Percentiles rank a stretch among this genome's conserved stretches.
phyloP scores from a whole-genome alignment of 306 rosid species.

The Senna siamea region DNA sequence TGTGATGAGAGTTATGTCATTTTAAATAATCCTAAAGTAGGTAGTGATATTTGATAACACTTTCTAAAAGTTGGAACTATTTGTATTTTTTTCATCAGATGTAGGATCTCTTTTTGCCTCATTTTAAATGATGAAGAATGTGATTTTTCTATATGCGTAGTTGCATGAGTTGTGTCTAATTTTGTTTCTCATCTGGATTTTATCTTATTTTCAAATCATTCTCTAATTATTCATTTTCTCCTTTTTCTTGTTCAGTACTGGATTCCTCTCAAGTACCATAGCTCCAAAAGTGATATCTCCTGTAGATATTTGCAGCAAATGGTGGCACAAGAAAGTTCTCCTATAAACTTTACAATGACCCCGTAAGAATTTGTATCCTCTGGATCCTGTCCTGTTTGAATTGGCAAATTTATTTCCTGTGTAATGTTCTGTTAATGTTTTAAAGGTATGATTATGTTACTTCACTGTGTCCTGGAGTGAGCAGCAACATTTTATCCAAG shows the following conservation, averaged over 20 bases:
- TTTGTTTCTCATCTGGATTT: slow-evolving; percentile 1
- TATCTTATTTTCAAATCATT: not conserved
- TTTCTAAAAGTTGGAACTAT: slow-evolving; percentile 2
- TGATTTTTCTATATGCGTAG: not conserved
- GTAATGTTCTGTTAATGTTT: slow-evolving; percentile 39
- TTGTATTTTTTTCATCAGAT: not conserved
- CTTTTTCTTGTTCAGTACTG: slow-evolving; percentile 58
- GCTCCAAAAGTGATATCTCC: slow-evolving; percentile 72
- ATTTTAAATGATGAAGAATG: not conserved
- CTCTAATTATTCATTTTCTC: slow-evolving; percentile 21
- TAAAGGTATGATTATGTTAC: slow-evolving; percentile 73
- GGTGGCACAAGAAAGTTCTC: slow-evolving; percentile 60
- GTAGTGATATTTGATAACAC: not conserved
- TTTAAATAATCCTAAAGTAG: slow-evolving; percentile 12
- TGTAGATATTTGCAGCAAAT: slow-evolving; percentile 69
- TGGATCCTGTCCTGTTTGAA: slow-evolving; percentile 7
- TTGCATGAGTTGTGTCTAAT: not conserved
- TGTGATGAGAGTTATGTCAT: slow-evolving; percentile 30
- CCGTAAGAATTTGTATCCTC: slow-evolving; percentile 56
- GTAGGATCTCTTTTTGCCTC: not conserved
- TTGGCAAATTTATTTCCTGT: slow-evolving; percentile 14
- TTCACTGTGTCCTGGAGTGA: slow-evolving; percentile 72
- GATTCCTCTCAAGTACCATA: slow-evolving; percentile 87
- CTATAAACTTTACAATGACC: slow-evolving; percentile 71
- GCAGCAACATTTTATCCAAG: slow-evolving; percentile 48